Base-by-base conservation (phyloP, 306 rosid species). In the Glycine tomentella region DNA sequence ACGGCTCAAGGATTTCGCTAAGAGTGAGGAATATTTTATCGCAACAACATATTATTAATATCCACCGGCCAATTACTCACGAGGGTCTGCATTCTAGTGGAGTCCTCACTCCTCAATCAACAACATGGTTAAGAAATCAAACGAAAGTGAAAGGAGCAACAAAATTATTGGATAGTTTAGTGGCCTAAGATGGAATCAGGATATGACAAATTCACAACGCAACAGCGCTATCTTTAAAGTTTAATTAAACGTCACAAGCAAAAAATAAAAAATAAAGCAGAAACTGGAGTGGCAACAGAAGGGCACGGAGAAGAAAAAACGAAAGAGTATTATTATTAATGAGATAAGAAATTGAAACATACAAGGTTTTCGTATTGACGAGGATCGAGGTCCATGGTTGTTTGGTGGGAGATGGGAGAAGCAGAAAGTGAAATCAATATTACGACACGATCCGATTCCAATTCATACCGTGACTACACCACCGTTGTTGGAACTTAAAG, bases 361-460 rank as follows among this genome's bases (percentile, higher is more conserved):
- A 94, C 98, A 38, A 84, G 61, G 85, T 83, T 88, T 72, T 94
- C 91, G 91, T 87, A 92, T 86, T 84, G 90, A 64, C 90, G 92
- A 73, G 95, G 95, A 87, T 94, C 94, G 74, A 90, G 88, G 89
- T 90, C 98, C 98, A 94, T 94, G 86, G 58, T 76, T 20, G 53
- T 76, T 34, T 63, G 31, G 33, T 38, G 3, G 74, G 52, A 8
- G 31, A 44, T 2, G 61, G 1, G 52, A 45, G 52, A 46, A 49
- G 2, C 53, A 11, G 58, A 53, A 9, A 8, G 17, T 15, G 31
- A 58, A 20, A 14, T 20, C 20, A 20, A 20, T 20, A 20, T 20
- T 20, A 67, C 51, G 3, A 12, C 9, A 69, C 9, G 57, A 80
- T 73, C 72, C 53, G 72, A 72, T 69, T 79, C 51, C 44, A 70